Percentiles rank a stretch among this genome's conserved stretches.
phyloP scores from a whole-genome alignment of 805 yeast species.

The Barnettozyma salicaria region DNA sequence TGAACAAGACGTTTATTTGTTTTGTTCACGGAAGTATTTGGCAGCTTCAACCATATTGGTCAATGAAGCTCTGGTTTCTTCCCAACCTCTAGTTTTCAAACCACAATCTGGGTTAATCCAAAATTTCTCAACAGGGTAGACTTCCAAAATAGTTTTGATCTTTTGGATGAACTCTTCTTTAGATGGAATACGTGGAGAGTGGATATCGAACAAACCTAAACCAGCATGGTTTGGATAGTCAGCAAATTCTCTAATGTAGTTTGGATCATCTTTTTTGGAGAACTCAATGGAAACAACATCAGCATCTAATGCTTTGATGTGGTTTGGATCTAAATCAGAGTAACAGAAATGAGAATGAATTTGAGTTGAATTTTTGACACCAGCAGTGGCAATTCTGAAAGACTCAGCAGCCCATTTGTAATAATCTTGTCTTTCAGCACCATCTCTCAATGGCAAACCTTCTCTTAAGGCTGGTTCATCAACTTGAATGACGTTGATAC shows the following conservation, averaged over 20 bases:
- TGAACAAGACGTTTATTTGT: slow-evolving; percentile 17
- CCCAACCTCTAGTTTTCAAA: slow-evolving; percentile 99
- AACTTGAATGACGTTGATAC: slow-evolving; percentile 96
- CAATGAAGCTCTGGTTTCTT: slow-evolving; percentile 89
- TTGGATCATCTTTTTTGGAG: slow-evolving; percentile 99
- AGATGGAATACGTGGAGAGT: slow-evolving; percentile 99
- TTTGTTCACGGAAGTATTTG: slow-evolving; percentile 73
- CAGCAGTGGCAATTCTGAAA: slow-evolving; percentile 98
- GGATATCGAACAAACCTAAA: slow-evolving; percentile 97
- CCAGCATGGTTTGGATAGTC: slow-evolving; percentile 99
- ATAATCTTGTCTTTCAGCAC: slow-evolving; percentile 94
- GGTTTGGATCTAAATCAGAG: slow-evolving; percentile 99
- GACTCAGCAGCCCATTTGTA: slow-evolving; percentile 99
- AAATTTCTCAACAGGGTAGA: slow-evolving; percentile 95
- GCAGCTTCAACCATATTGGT: slow-evolving; percentile 99
- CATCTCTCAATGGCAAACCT: slow-evolving; percentile 99
- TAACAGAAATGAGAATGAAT: slow-evolving; percentile 99
- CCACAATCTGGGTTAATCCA: slow-evolving; percentile 99
- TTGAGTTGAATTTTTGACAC: slow-evolving; percentile 92
- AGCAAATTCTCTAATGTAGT: slow-evolving; percentile 95
- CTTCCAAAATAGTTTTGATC: slow-evolving; percentile 90
- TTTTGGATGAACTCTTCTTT: slow-evolving; percentile 93
- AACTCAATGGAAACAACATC: slow-evolving; percentile 99
- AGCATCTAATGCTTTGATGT: slow-evolving; percentile 98
- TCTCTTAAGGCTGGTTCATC: slow-evolving; percentile 99